Percentiles rank a stretch among this genome's conserved stretches.
phyloP scores from a whole-genome alignment of 148 eudicot species.

The Drosera capensis region DNA sequence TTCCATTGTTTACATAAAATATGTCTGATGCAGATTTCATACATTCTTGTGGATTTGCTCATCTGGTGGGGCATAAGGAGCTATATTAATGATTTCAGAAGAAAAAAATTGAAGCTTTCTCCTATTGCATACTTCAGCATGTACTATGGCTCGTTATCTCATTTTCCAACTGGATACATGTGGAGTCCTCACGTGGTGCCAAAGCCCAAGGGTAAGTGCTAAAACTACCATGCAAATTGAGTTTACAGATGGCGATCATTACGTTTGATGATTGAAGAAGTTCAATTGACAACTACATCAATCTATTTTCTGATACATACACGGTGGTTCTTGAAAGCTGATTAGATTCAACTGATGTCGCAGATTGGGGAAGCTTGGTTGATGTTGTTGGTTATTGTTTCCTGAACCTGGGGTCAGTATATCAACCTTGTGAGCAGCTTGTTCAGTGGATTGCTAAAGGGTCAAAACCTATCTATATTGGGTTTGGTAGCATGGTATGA shows the following conservation, averaged over 20 bases:
- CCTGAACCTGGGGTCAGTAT: conserved; percentile 60
- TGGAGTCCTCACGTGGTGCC: conserved; percentile 93
- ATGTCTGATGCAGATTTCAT: conserved; percentile 53
- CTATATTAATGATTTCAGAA: conserved; percentile 65
- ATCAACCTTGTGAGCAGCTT: conserved; percentile 59
- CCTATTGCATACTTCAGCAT: conserved; percentile 82
- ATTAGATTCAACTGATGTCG: conserved; percentile 6
- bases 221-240: neutral
- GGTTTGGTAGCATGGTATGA: conserved; percentile 98
- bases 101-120: conserved; percentile 61
- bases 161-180: conserved; percentile 86
- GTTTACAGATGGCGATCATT: too few species aligned
- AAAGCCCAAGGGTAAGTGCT: conserved; percentile 66
- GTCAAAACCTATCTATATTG: conserved; percentile 64
- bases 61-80: conserved; percentile 86
- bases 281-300: neutral
- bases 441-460: conserved; percentile 71
- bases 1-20: conserved; percentile 3
- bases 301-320: neutral
- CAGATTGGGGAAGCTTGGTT: conserved; percentile 91
- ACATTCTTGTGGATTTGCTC: conserved; percentile 66
- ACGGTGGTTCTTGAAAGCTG: neutral
- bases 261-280: too few species aligned
- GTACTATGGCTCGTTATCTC: conserved; percentile 66
- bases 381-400: conserved; percentile 97